phyloP scores from a whole-genome alignment of 208 protist genomes.

The Wallacemonas sp. region DNA sequence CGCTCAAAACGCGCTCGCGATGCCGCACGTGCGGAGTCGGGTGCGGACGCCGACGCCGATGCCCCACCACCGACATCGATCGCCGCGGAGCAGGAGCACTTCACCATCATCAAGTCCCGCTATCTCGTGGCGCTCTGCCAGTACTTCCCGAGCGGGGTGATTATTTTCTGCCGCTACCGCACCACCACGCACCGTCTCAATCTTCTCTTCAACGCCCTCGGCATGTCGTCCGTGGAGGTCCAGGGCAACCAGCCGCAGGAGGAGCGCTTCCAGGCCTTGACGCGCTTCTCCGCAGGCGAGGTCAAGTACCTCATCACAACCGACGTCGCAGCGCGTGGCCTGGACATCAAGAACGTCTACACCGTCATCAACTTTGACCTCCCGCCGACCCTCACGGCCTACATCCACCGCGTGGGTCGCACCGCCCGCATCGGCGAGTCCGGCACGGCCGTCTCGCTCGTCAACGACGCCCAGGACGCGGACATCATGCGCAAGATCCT shows the following conservation, averaged over 20 bases:
- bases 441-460: constrained; percentile 95
- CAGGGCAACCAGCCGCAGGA: constrained; percentile 87
- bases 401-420: constrained; percentile 98
- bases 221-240: constrained; percentile 71
- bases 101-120: constrained; percentile 76
- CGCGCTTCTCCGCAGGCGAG: constrained; percentile 76
- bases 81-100: constrained; percentile 42
- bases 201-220: constrained; percentile 77
- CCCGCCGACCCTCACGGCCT: constrained; percentile 96
- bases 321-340: constrained; percentile 92
- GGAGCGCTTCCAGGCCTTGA: constrained; percentile 75
- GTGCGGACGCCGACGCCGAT: not conserved
- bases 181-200: constrained; percentile 81
- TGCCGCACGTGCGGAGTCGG: constrained; percentile 20
- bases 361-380: constrained; percentile 98
- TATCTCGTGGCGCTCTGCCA: constrained; percentile 83
- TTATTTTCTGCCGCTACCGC: constrained; percentile 90
- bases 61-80: constrained; percentile 8
- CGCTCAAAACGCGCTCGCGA: constrained; percentile 50
- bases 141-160: constrained; percentile 73
- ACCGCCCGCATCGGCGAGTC: constrained; percentile 95
- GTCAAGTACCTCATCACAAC: constrained; percentile 92
- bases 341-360: constrained; percentile 97
- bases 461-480: constrained; percentile 80
- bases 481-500: constrained; percentile 92